phyloP scores from a whole-genome alignment of 768 basidiomycete species.

The Pseudohyphozyma bogoriensis region DNA sequence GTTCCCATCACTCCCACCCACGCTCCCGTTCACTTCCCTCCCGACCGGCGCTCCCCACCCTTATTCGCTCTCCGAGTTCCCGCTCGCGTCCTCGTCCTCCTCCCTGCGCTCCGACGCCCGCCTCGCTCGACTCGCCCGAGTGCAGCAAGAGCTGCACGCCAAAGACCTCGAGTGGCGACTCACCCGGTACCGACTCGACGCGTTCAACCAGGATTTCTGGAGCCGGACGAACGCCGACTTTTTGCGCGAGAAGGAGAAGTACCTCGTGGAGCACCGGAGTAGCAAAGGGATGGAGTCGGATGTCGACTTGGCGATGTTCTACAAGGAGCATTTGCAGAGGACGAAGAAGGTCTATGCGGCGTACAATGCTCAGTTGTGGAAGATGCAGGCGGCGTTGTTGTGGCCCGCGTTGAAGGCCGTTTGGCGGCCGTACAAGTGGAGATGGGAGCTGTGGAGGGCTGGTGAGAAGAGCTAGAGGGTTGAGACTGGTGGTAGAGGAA shows the following conservation, averaged over 20 bases:
- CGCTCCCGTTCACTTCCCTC: background rate
- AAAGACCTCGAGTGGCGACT: slow-evolving; percentile 30
- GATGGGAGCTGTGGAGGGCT: slow-evolving; percentile 22
- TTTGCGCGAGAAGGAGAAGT: slow-evolving; percentile 12
- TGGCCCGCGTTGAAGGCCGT: slow-evolving; percentile 22
- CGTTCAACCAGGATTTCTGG: slow-evolving; percentile 31
- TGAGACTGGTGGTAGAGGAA: slow-evolving; percentile 28
- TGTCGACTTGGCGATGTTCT: slow-evolving; percentile 23
- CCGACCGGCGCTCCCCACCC: slow-evolving; percentile 25
- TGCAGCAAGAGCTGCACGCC: slow-evolving; percentile 12
- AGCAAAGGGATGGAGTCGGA: slow-evolving; percentile 4
- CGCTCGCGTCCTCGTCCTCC: slow-evolving; percentile 6
- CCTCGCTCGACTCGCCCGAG: background rate
- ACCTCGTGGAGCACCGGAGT: slow-evolving; percentile 6
- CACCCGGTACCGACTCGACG: slow-evolving; percentile 24
- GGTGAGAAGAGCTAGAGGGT: slow-evolving; percentile 2
- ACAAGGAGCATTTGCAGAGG: slow-evolving; percentile 6
- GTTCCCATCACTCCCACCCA: slow-evolving; percentile 18
- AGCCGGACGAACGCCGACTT: slow-evolving; percentile 20
- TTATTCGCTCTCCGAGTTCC: slow-evolving; percentile 32
- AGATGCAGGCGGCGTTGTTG: slow-evolving; percentile 20
- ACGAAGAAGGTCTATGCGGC: slow-evolving; percentile 14
- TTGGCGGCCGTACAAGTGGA: slow-evolving; percentile 23
- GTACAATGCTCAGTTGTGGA: slow-evolving; percentile 24
- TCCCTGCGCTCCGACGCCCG: background rate